phyloP scores from a whole-genome alignment of 495 filamentous ascomycete species.

The Aspergillus incahuasiensis region DNA sequence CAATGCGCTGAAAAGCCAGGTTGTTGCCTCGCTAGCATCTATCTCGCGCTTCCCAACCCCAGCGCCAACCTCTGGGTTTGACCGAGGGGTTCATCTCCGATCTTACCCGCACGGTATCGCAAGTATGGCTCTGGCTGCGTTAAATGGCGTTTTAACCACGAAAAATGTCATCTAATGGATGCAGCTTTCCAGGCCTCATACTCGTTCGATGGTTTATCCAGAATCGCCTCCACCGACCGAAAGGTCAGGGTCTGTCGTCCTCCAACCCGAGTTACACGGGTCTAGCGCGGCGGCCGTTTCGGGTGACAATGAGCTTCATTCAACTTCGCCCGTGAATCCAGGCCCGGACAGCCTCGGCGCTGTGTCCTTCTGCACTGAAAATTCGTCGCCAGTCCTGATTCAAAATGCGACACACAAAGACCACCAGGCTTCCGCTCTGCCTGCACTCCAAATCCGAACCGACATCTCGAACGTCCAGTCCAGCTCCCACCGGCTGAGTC shows the following conservation, averaged over 20 bases:
- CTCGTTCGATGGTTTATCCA: slow-evolving; percentile 25
- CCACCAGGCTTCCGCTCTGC: slow-evolving; percentile 15
- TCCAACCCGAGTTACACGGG: slow-evolving; percentile 19
- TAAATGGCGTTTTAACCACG: slow-evolving; percentile 2
- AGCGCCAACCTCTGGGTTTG: slow-evolving; percentile 13
- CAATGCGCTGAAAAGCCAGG: background rate
- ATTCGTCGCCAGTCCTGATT: slow-evolving; percentile 2
- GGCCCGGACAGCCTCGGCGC: slow-evolving; percentile 9
- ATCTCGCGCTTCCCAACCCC: slow-evolving; percentile 4
- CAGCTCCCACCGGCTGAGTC: slow-evolving; percentile 28
- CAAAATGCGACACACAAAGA: slow-evolving; percentile 12
- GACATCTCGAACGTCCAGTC: slow-evolving; percentile 29
- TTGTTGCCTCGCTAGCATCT: background rate
- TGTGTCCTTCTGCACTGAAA: slow-evolving; percentile 6
- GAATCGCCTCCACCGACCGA: slow-evolving; percentile 24
- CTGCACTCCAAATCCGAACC: slow-evolving; percentile 41
- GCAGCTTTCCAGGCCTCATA: background rate
- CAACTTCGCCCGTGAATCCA: slow-evolving; percentile 12
- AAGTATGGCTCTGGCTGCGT: slow-evolving; percentile 2
- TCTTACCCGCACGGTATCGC: slow-evolving; percentile 13
- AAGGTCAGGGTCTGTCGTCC: slow-evolving; percentile 20
- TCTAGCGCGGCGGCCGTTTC: slow-evolving; percentile 14
- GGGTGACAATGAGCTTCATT: slow-evolving; percentile 19
- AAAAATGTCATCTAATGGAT: slow-evolving; percentile 9
- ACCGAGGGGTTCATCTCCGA: slow-evolving; percentile 17